Conservation (phyloP, 2,329 filamentous ascomycete genomes). For the Fusarium dlaminii region DNA sequence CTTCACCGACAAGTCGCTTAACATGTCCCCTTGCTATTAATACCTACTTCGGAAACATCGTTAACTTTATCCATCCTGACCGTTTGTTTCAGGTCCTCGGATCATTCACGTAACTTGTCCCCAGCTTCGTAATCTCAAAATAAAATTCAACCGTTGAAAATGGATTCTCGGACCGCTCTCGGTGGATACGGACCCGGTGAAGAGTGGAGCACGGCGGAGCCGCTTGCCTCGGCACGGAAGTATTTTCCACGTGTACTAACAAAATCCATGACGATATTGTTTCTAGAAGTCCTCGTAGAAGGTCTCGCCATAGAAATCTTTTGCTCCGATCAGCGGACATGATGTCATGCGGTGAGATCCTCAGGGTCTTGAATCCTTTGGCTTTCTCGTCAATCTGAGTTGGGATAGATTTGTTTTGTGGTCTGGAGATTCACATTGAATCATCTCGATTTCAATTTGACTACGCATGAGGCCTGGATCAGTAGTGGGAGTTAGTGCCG, state of each 20-base stretch:
- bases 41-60: neutral
- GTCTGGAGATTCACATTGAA: neutral
- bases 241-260: neutral
- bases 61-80: neutral
- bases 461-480: neutral
- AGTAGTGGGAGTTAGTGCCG: neutral
- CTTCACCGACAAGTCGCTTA: neutral
- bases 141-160: neutral
- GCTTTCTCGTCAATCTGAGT: neutral
- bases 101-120: neutral
- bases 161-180: neutral
- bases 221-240: neutral
- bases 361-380: neutral
- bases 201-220: neutral
- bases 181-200: neutral
- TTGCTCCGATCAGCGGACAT: neutral
- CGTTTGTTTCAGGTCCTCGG: neutral
- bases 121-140: slow-evolving; percentile 5
- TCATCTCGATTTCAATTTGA: neutral
- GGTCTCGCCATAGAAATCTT: neutral
- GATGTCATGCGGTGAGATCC: neutral
- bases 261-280: neutral
- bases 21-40: neutral
- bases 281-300: neutral
- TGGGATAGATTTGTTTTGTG: neutral